Evolutionary conservation across 148 eudicot species (phyloP).

Genomic region (Rhododendron ovatum): DNA sequence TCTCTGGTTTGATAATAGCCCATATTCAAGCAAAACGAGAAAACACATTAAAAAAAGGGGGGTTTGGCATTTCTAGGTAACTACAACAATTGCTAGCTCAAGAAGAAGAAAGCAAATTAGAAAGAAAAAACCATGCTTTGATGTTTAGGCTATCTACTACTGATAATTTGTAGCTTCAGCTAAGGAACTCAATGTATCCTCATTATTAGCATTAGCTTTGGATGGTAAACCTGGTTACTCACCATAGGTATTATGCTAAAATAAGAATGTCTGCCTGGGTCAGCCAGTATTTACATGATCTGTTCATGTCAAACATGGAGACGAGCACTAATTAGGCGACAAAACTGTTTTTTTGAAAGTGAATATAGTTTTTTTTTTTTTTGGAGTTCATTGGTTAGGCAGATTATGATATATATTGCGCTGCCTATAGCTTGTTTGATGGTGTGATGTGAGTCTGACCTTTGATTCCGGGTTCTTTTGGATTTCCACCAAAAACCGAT

Average conservation of each 20-base stretch:
- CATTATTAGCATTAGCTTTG: neutral
- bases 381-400: neutral
- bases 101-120: neutral
- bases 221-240: neutral
- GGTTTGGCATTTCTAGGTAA: no score
- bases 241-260: neutral
- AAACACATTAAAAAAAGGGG: no score
- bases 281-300: neutral
- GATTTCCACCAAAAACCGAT: neutral
- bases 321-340: neutral
- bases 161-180: neutral
- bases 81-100: no score
- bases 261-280: neutral
- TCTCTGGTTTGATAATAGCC: neutral
- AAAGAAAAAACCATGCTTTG: neutral
- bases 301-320: neutral
- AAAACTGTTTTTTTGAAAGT: neutral
- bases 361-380: neutral
- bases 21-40: no score
- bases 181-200: neutral
- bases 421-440: neutral
- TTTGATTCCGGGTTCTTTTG: neutral
- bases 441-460: neutral
- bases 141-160: neutral
- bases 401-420: neutral